Conservation (phyloP, 768 basidiomycete genomes). For the Mycena haematopus region DNA sequence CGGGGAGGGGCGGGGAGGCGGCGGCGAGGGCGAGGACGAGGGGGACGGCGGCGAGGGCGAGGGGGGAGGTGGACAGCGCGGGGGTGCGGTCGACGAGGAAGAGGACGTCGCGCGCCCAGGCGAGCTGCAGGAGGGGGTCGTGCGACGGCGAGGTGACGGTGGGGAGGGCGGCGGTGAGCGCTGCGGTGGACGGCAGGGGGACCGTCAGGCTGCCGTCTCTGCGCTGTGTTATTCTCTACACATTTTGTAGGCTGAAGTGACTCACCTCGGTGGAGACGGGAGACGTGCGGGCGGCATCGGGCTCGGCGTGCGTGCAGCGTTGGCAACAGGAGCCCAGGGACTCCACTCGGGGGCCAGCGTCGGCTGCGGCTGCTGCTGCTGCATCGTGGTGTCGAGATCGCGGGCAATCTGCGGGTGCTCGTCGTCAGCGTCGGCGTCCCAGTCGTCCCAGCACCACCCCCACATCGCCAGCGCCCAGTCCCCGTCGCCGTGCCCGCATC, state of each 20-base stretch:
- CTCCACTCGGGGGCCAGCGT: no score
- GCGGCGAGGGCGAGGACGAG: conserved; percentile 49
- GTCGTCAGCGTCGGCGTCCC: conserved; percentile 17
- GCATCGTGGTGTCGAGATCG: conserved; percentile 50
- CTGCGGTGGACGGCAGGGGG: conserved; percentile 68
- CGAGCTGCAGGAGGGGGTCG: conserved; percentile 66
- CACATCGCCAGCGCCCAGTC: conserved; percentile 28
- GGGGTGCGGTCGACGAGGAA: conserved; percentile 74
- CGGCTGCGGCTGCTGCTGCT: no score
- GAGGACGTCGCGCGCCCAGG: conserved; percentile 86
- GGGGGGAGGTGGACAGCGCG: conserved; percentile 39
- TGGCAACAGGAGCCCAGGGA: conserved; percentile 28
- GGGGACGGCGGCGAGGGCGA: conserved; percentile 70
- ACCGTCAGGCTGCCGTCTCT: conserved; percentile 63
- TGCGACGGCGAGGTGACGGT: conserved; percentile 60
- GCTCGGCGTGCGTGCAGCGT: conserved; percentile 33
- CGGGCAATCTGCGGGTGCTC: conserved; percentile 64
- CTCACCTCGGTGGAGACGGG: conserved; percentile 33
- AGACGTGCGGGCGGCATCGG: conserved; percentile 31
- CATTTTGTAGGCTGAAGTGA: no score
- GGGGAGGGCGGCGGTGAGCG: conserved; percentile 57
- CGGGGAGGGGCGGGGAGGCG: conserved; percentile 50
- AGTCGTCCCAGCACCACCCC: conserved; percentile 32
- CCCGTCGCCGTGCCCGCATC: not conserved
- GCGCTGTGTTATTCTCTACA: no score